These are phyloP conservation scores for Nakazawaea wyomingensis DNA, from an alignment of 805 yeast species.

Conservation along the genomic window DNA sequence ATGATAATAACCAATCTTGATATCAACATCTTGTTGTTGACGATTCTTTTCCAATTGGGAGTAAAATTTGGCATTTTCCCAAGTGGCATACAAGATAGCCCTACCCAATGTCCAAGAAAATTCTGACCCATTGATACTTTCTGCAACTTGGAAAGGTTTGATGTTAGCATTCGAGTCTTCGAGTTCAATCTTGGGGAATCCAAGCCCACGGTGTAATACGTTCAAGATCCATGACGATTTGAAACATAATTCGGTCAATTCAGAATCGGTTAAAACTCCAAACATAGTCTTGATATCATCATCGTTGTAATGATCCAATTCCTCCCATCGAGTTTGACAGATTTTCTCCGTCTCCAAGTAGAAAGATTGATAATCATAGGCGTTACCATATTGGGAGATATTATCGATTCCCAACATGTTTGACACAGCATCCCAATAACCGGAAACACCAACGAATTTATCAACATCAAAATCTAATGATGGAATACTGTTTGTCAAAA, in stretches of 20 bases:
- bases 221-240: conserved; percentile 55
- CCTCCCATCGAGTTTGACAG: conserved; percentile 39
- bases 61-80: conserved; percentile 42
- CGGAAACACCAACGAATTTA: conserved; percentile 60
- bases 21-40: conserved; percentile 14
- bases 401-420: conserved; percentile 33
- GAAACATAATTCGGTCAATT: conserved; percentile 52
- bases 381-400: conserved; percentile 23
- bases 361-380: conserved; percentile 41
- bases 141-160: conserved; percentile 79
- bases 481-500: conserved; percentile 48
- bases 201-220: conserved; percentile 55
- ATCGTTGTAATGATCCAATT: conserved; percentile 30
- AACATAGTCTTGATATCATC: conserved; percentile 16
- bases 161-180: conserved; percentile 36
- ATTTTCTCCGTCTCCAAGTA: conserved; percentile 39
- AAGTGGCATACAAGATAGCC: conserved; percentile 58
- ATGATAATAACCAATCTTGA: conserved; percentile 40
- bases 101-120: conserved; percentile 92
- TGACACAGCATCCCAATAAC: conserved; percentile 61
- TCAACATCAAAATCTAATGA: conserved; percentile 51
- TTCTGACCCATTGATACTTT: conserved; percentile 75
- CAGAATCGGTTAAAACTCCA: conserved; percentile 34
- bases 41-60: conserved; percentile 11
- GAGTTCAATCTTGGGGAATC: conserved; percentile 48